Evolutionary conservation across 345 rosid genomes (phyloP).

Genomic region (Carallia brachiata): DNA sequence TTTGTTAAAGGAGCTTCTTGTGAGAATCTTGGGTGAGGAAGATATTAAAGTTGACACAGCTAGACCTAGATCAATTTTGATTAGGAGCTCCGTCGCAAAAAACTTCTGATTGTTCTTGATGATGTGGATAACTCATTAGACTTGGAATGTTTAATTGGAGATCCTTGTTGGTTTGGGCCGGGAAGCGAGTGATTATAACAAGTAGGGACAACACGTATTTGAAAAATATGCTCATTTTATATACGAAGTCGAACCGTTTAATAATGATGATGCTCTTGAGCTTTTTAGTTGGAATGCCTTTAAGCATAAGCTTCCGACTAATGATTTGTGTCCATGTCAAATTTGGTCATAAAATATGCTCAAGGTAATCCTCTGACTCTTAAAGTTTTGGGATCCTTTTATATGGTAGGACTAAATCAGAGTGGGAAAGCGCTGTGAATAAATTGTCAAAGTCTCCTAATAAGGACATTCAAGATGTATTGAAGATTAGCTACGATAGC

Average conservation of each 20-base stretch:
- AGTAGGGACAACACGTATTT: background rate
- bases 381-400: slow-evolving; percentile 9
- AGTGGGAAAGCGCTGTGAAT: slow-evolving; percentile 1
- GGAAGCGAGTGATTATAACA: background rate
- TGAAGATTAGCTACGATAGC: slow-evolving; percentile 14
- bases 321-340: background rate
- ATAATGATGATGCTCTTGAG: background rate
- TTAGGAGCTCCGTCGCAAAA: background rate
- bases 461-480: slow-evolving; percentile 1
- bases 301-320: background rate
- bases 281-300: background rate
- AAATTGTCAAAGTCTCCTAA: slow-evolving; percentile 7
- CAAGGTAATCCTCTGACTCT: slow-evolving; percentile 11
- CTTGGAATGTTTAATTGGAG: background rate
- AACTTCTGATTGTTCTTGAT: background rate
- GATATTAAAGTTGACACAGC: no score
- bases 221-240: background rate
- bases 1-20: background rate
- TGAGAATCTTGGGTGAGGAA: no score
- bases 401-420: background rate
- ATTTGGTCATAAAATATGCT: background rate
- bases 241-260: background rate
- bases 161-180: background rate
- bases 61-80: no score
- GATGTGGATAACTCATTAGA: background rate